Base-by-base conservation (phyloP, 2,329 filamentous ascomycete genomes). In the Cladosporium sp. region DNA sequence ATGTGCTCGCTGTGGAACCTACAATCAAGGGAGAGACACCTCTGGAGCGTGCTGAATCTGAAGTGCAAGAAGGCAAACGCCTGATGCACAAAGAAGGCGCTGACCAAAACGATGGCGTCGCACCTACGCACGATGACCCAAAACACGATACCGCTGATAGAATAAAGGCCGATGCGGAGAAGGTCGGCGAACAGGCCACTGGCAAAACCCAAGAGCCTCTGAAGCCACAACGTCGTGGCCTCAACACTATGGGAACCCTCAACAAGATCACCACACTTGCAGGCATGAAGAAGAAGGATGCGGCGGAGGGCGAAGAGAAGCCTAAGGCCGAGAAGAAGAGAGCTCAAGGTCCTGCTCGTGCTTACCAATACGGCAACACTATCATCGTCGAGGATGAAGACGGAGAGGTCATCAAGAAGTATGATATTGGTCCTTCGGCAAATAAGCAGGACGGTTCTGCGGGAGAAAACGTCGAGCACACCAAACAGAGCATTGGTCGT, bases 341-440 rank as follows among this genome's bases (percentile, higher is more conserved):
- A 62, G 85, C 82, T 70, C 85, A 88, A 70, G 90, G 90, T 65
- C 90, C 91, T 14, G 92, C 92, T n/a, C 83, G 90, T 58, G 92
- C 92, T 5, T 96, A 93, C 75, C 91, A 93, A 71, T 94, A 92
- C 74, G 92, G 92, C 69, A 93, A 92, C 75, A 93, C 92, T 81
- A 92, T 96, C 70, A 94, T 96, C 75, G 90, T 96, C 18, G 92
- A 96, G 79, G 91, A 96, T 68, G 90, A 91, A 76, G 89, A 93
- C 71, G 92, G 92, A 52, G 92, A 96, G 76, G 92, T 96, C 36
- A 86, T 96, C 75, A 93, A 93, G 80, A 89, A 91, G 65, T 93
- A 93, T 74, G 89, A 93, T 69, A 85, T 94, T 32, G 63, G 65
- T n/a, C 66, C 66, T 26, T 67, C 74, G 38, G 62, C 68, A 6